phyloP scores from a whole-genome alignment of 2,329 filamentous ascomycete species.

The Beauveria pseudobassiana region DNA sequence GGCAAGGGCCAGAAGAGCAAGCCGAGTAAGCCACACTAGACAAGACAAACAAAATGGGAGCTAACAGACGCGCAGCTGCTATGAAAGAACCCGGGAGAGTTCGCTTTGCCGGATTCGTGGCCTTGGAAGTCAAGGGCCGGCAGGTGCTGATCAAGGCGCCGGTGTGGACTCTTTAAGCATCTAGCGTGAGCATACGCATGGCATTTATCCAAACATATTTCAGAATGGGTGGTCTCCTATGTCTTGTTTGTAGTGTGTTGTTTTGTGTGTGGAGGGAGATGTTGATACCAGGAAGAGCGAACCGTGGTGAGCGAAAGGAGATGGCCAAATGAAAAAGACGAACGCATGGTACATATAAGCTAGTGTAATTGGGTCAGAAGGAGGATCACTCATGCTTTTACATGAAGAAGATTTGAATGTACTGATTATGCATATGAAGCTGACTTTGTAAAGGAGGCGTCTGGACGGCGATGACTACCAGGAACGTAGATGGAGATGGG shows the following conservation, averaged over 20 bases:
- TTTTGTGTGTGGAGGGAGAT: background rate
- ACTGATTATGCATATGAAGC: background rate
- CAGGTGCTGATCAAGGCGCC: slow-evolving; percentile 71
- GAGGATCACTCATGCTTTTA: background rate
- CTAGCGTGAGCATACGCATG: slow-evolving; percentile 5
- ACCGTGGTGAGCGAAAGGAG: background rate
- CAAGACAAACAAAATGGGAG: slow-evolving; percentile 4
- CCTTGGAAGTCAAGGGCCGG: slow-evolving; percentile 66
- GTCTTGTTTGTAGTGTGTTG: background rate
- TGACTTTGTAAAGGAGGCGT: background rate
- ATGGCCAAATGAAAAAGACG: background rate
- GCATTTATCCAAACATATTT: background rate
- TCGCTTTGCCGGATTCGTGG: slow-evolving; percentile 68
- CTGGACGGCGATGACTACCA: background rate
- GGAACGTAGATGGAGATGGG: background rate
- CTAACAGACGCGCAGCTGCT: slow-evolving; percentile 28
- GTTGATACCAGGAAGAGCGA: slow-evolving; percentile 7
- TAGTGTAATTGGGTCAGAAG: background rate
- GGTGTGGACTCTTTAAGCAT: slow-evolving; percentile 51
- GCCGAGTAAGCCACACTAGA: slow-evolving; percentile 27
- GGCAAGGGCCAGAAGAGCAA: slow-evolving; percentile 35
- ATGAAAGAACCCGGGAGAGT: slow-evolving; percentile 49
- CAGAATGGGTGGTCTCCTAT: background rate
- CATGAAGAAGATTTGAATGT: background rate
- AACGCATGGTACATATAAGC: background rate